Conservation (phyloP, 2,329 filamentous ascomycete genomes). For the Talaromyces funiculosus region DNA sequence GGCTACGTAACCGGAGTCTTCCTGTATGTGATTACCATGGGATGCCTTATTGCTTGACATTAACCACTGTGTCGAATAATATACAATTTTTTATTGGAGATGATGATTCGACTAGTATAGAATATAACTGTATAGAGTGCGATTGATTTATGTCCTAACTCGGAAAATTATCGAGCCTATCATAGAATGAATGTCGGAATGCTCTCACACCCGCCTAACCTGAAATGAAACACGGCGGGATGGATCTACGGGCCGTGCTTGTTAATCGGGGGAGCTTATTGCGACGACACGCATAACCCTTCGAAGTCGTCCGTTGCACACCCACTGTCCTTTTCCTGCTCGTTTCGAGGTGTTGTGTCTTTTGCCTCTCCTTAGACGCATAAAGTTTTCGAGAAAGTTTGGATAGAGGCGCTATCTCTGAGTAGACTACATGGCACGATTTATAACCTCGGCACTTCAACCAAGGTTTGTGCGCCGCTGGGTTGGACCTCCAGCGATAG, state of each 20-base stretch:
- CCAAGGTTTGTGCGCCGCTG: neutral
- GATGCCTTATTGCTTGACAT: neutral
- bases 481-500: neutral
- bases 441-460: neutral
- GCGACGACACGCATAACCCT: neutral
- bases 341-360: neutral
- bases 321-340: neutral
- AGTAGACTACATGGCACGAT: neutral
- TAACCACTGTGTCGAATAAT: neutral
- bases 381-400: neutral
- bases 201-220: neutral
- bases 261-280: neutral
- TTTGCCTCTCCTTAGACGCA: neutral
- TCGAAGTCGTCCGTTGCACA: neutral
- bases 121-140: neutral
- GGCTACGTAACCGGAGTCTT: neutral
- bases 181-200: neutral
- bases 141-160: too few relatives aligned
- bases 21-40: neutral
- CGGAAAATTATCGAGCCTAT: too few relatives aligned
- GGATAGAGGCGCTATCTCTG: neutral
- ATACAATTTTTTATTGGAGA: neutral
- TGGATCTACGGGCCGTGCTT: neutral
- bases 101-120: neutral
- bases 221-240: neutral